Percentiles rank a stretch among this genome's conserved stretches.
phyloP scores from a whole-genome alignment of 257 asterid genomes.

The Ajuga chamaepitys region DNA sequence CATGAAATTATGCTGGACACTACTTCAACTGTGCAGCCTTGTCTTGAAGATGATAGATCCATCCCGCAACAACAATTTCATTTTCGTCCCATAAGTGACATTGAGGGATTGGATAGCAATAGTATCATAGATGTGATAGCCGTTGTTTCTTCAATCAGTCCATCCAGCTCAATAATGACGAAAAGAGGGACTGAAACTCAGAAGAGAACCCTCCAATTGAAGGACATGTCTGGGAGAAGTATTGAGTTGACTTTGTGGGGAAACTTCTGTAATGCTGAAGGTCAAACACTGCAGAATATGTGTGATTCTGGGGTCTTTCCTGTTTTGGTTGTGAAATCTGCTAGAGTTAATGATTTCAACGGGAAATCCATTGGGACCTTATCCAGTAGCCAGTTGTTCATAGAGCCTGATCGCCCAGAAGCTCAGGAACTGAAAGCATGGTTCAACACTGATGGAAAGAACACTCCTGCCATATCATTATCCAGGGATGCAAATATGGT shows the following conservation, averaged over 20 bases:
- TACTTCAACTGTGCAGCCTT: slow-evolving; percentile 62
- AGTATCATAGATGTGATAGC: slow-evolving; percentile 71
- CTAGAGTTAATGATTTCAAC: slow-evolving; percentile 66
- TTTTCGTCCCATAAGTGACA: slow-evolving; percentile 63
- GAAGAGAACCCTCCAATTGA: slow-evolving; percentile 74
- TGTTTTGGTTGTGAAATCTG: slow-evolving; percentile 80
- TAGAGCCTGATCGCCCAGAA: slow-evolving; percentile 86
- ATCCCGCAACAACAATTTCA: slow-evolving; percentile 82
- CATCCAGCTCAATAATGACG: slow-evolving; percentile 65
- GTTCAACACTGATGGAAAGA: slow-evolving; percentile 73
- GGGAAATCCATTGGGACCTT: slow-evolving; percentile 86
- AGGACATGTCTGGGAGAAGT: slow-evolving; percentile 88
- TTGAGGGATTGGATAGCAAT: slow-evolving; percentile 64
- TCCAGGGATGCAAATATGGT: slow-evolving; percentile 52
- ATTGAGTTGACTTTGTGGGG: slow-evolving; percentile 96
- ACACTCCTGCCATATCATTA: slow-evolving; percentile 46
- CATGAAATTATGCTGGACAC: slow-evolving; percentile 72
- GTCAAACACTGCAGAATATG: slow-evolving; percentile 63
- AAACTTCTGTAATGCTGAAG: slow-evolving; percentile 77
- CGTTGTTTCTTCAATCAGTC: slow-evolving; percentile 63
- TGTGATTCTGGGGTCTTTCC: slow-evolving; percentile 76
- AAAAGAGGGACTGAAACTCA: slow-evolving; percentile 78
- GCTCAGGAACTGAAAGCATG: slow-evolving; percentile 55
- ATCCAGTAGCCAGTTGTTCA: slow-evolving; percentile 53
- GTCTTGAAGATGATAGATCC: slow-evolving; percentile 59